Percentiles rank a stretch among this genome's conserved stretches.
Conservation (phyloP, 2,329 filamentous ascomycete genomes). For the Alternaria sp. region DNA sequence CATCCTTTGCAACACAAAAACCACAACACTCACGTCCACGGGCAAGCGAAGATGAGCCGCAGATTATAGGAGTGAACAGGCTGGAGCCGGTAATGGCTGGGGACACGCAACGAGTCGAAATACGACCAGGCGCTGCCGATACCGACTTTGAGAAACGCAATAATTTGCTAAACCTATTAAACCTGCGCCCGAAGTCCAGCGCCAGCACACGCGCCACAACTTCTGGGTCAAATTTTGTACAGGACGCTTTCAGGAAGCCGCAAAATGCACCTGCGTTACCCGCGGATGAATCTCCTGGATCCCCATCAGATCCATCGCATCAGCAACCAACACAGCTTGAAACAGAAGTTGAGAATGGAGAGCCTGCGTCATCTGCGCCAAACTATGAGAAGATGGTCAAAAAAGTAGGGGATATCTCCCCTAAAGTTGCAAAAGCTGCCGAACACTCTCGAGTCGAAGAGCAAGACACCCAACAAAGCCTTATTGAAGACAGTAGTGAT, state of each 20-base stretch:
- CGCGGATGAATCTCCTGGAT: not conserved
- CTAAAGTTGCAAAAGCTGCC: not conserved
- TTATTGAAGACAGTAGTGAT: not conserved
- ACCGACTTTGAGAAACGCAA: not conserved
- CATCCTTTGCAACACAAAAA: constrained; percentile 35
- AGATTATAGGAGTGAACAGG: constrained; percentile 22
- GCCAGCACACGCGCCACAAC: not conserved
- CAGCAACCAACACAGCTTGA: not conserved
- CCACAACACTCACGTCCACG: constrained; percentile 15
- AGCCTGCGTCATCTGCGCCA: not conserved
- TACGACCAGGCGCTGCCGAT: constrained; percentile 14
- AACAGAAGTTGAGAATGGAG: not conserved
- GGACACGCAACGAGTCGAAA: constrained; percentile 25
- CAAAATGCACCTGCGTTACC: not conserved
- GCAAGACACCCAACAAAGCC: not conserved
- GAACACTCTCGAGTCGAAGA: not conserved
- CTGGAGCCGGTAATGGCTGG: constrained; percentile 34
- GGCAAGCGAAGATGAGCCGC: constrained; percentile 10
- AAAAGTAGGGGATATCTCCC: not conserved
- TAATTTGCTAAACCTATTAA: not conserved
- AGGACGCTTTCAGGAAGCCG: constrained; percentile 2
- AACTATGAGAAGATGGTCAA: not conserved
- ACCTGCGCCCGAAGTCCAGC: not conserved
- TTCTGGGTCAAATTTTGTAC: not conserved
- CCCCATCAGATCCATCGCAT: not conserved